Evolutionary conservation across 2,329 filamentous ascomycete species (phyloP).

Genomic region (Hymenoscyphus infarciens): DNA sequence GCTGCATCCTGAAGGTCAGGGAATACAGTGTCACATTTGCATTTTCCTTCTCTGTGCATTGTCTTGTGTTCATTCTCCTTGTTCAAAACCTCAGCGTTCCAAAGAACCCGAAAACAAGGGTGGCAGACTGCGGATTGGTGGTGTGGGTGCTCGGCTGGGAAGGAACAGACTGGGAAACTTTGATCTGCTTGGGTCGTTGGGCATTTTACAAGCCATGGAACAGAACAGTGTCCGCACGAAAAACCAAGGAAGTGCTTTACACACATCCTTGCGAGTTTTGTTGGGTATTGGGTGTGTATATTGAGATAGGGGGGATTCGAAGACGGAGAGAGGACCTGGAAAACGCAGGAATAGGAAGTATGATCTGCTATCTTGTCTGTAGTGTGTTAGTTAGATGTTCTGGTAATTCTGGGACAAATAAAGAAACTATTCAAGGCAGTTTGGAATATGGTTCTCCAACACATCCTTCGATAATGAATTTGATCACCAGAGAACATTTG

Average conservation of each 20-base stretch:
- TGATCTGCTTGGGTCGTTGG: constrained; percentile 33
- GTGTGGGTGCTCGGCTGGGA: constrained; percentile 28
- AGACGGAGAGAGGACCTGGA: neutral
- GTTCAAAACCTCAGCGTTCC: constrained; percentile 29
- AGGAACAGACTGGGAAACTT: constrained; percentile 29
- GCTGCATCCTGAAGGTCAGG: constrained; percentile 16
- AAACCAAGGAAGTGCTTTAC: constrained; percentile 45
- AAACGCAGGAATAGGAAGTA: neutral
- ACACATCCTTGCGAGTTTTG: constrained; percentile 39
- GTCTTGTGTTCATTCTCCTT: constrained; percentile 29
- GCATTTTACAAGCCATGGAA: constrained; percentile 41
- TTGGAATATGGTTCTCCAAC: too few relatives aligned
- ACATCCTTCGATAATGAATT: too few relatives aligned
- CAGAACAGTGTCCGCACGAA: constrained; percentile 45
- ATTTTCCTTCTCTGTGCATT: constrained; percentile 25
- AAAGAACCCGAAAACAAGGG: constrained; percentile 30
- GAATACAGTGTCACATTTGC: constrained; percentile 29
- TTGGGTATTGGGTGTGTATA: neutral
- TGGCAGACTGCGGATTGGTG: constrained; percentile 29
- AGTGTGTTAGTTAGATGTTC: neutral
- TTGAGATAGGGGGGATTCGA: neutral
- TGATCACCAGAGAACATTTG: too few relatives aligned
- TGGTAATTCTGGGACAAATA: neutral
- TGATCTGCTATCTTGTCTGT: neutral
- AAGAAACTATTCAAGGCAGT: too few relatives aligned